Base-by-base conservation (phyloP, 495 filamentous ascomycete species). In the Penicillium robsamsonii region DNA sequence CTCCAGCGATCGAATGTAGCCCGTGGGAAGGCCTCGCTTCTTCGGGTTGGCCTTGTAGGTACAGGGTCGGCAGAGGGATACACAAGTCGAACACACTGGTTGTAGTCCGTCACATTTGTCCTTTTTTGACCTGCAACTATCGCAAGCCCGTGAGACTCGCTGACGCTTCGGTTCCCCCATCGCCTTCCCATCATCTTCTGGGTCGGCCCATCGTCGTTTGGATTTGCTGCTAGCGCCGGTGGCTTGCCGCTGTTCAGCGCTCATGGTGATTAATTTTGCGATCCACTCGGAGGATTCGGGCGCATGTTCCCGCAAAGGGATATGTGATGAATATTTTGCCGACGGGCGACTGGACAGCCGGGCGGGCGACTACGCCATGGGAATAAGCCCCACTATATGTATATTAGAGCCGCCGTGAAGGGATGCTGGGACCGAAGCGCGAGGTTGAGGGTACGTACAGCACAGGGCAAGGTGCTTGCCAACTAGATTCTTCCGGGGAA, bases 1-100 rank as follows among this genome's bases (percentile, higher is more conserved):
- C 50, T 75, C 75, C 35, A 77, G 63, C 0, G 69, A 69, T 49
- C 70, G 72, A 53, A 74, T 73, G 44, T 78, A 78, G 7, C 75
- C 75, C 15, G 74, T 76, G 11, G 74, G 75, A 18, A 78, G 64
- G 30, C 75, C 87, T 56, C 87, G 76, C 64, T 90, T 91, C 71
- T 87, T 89, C 4, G 86, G 82, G 49, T 80, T 84, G 45, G 81
- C 75, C 40, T 84, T 79, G 70, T 89, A 91, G 18, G 86, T 82
- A 63, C 87, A 91, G 4, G 75, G 67, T 12, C 85, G 74, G 15
- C 73, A 79, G 45, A 85, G 78, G 6, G 81, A 77, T 20, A 76
- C 74, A 69, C 87, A 91, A 4, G 84, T 86, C 25, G 77, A 81
- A 60, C 86, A 89, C 8, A 76, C 64, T 9, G 86, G 85, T 50